Evolutionary conservation across 148 eudicot species (phyloP).

Genomic region (Oxyria digyna): DNA sequence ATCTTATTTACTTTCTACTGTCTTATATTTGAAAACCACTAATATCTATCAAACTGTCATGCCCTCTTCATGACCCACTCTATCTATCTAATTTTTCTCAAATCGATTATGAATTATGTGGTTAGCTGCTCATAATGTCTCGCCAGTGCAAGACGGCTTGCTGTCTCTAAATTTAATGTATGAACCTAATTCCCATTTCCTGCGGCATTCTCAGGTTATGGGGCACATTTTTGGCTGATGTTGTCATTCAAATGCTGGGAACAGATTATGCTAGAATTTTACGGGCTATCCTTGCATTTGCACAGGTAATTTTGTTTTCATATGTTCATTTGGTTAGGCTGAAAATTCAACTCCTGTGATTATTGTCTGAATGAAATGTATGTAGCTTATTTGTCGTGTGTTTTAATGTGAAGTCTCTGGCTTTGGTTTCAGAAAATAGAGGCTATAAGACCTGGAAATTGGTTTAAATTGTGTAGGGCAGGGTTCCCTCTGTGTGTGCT

Average conservation of each 20-base stretch:
- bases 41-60: background rate
- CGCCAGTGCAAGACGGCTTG: background rate
- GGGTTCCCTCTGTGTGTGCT: background rate
- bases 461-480: too few relatives aligned
- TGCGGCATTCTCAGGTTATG: slow-evolving; percentile 46
- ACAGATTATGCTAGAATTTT: slow-evolving; percentile 93
- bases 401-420: background rate
- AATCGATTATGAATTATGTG: background rate
- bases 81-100: background rate
- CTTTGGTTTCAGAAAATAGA: background rate
- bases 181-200: background rate
- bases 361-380: background rate
- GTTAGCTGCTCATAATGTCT: background rate
- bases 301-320: slow-evolving; percentile 49
- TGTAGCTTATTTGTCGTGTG: background rate
- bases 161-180: background rate
- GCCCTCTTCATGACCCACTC: background rate
- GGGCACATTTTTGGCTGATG: slow-evolving; percentile 88
- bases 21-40: background rate
- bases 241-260: slow-evolving; percentile 90
- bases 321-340: background rate
- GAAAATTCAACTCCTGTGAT: background rate
- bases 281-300: slow-evolving; percentile 81
- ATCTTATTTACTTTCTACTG: background rate
- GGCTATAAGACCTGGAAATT: background rate